Conservation (phyloP, 78 protist species). For the Guillardia theta region DNA sequence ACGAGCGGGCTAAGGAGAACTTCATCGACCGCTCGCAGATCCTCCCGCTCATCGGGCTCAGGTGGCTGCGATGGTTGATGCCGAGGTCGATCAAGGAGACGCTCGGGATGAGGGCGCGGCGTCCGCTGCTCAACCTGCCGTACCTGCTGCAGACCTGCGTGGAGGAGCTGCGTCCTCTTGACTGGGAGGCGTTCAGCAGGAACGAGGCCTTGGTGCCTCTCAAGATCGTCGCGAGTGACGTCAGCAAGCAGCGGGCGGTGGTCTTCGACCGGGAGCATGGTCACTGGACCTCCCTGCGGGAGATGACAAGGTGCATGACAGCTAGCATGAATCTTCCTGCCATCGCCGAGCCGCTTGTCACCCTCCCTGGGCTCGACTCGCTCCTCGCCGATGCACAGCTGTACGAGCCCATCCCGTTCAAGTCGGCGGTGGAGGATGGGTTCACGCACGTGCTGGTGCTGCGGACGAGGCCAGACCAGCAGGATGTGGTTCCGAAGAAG, state of each 20-base stretch:
- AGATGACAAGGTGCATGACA: neutral
- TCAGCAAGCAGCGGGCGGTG: neutral
- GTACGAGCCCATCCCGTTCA: neutral
- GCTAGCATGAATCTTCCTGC: neutral
- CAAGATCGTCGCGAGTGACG: neutral
- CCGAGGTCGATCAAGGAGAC: neutral
- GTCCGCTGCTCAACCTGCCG: neutral
- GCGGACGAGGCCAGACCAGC: neutral
- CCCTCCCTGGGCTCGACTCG: neutral
- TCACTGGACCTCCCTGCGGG: neutral
- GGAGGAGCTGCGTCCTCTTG: neutral
- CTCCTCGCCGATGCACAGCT: neutral
- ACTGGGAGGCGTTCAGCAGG: neutral
- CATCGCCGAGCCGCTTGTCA: neutral
- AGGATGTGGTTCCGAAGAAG: neutral
- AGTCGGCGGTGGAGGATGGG: neutral
- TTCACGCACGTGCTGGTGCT: neutral
- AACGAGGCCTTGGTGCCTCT: neutral
- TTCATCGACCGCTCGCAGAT: neutral
- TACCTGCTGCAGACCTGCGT: neutral
- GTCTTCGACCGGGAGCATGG: neutral
- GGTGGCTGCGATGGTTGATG: neutral
- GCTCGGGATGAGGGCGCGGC: neutral
- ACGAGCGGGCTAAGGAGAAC: neutral
- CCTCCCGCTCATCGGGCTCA: neutral